Conservation (phyloP, 768 basidiomycete genomes). For the Suillus discolor region DNA sequence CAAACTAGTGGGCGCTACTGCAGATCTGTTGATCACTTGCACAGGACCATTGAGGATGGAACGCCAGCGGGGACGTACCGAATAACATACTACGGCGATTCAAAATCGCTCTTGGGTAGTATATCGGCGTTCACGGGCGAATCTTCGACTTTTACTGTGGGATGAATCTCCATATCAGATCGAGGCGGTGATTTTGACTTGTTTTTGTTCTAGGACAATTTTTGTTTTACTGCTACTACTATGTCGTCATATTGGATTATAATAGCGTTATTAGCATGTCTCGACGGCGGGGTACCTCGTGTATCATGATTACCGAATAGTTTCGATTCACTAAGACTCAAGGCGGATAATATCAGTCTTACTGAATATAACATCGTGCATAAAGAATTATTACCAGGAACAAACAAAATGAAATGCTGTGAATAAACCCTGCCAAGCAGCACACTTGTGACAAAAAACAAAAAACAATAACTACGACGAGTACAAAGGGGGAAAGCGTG, state of each 20-base stretch:
- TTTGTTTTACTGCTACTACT: background rate
- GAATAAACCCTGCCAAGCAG: background rate
- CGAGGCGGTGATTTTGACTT: background rate
- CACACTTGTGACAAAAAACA: background rate
- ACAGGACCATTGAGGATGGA: slow-evolving; percentile 63
- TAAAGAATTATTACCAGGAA: background rate
- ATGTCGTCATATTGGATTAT: background rate
- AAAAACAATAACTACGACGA: background rate
- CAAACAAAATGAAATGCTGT: background rate
- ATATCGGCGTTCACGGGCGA: slow-evolving; percentile 64
- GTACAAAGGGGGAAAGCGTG: background rate
- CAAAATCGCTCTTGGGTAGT: slow-evolving; percentile 66
- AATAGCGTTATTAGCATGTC: background rate
- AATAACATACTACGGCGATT: slow-evolving; percentile 72
- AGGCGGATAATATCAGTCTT: background rate
- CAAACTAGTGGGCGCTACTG: no score
- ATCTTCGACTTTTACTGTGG: slow-evolving; percentile 63
- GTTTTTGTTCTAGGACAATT: background rate
- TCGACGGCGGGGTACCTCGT: background rate
- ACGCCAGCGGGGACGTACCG: slow-evolving; percentile 75
- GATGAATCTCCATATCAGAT: slow-evolving; percentile 10
- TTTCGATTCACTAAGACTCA: background rate
- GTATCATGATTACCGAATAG: background rate
- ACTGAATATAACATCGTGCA: background rate
- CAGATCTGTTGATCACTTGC: background rate